Evolutionary conservation across 75 land plant species (phyloP).

Genomic region (Larix kaempferi): DNA sequence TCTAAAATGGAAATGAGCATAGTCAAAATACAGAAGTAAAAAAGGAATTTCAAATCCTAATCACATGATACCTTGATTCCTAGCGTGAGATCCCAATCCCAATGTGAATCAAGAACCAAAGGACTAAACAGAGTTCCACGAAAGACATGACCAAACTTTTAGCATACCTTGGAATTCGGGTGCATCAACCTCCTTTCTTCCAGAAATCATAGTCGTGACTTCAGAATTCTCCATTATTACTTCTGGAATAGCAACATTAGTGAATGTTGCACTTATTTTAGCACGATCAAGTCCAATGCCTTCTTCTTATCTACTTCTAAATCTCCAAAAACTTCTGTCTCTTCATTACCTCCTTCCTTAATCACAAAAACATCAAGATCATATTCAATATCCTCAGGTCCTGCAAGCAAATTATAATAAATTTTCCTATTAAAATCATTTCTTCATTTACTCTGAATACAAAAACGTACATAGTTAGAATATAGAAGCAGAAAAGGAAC

Average conservation of each 20-base stretch:
- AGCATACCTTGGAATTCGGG: not conserved
- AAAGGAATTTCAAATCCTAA: too few species aligned
- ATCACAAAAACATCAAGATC: not conserved
- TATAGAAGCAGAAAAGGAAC: not conserved
- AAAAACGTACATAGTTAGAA: not conserved
- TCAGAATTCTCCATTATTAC: not conserved
- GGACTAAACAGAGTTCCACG: not conserved
- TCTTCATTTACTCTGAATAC: not conserved
- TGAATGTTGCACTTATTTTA: not conserved
- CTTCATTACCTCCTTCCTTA: constrained; percentile 1
- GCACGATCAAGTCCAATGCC: not conserved
- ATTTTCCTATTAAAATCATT: not conserved
- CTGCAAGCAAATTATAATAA: not conserved
- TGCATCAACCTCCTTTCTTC: not conserved
- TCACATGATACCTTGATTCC: not conserved
- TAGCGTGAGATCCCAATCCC: not conserved
- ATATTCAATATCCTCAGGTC: not conserved
- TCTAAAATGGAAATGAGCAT: not conserved
- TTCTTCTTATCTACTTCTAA: not conserved
- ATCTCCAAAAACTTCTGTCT: not conserved
- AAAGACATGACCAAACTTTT: not conserved
- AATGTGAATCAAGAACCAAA: not conserved
- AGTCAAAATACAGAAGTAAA: not conserved
- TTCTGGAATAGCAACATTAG: not conserved
- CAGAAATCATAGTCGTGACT: not conserved